phyloP scores from a whole-genome alignment of 1,284 basidiomycete genomes.

The Moniliophthora roreri region DNA sequence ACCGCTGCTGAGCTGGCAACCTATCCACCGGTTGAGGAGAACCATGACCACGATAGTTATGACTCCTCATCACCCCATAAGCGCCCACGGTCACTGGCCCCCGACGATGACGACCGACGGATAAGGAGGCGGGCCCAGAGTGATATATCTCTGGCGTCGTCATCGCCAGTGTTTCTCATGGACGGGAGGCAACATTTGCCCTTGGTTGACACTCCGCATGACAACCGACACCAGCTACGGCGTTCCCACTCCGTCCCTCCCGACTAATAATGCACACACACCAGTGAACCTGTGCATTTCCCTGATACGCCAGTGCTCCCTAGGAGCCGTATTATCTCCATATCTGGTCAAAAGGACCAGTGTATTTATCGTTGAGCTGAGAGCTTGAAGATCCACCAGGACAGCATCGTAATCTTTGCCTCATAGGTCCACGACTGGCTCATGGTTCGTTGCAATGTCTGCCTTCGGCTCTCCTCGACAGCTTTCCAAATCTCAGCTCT shows the following conservation, averaged over 20 bases:
- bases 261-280: not conserved
- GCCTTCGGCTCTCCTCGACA: no score
- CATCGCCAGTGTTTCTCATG: not conserved
- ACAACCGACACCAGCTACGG: not conserved
- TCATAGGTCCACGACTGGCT: no score
- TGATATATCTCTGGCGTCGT: not conserved
- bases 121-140: constrained; percentile 9
- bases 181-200: not conserved
- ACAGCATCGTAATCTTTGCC: not conserved
- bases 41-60: not conserved
- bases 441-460: no score
- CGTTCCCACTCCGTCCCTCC: not conserved
- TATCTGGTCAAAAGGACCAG: not conserved
- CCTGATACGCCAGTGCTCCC: not conserved
- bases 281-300: not conserved
- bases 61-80: constrained; percentile 14
- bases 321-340: not conserved
- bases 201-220: not conserved
- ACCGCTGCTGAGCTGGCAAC: constrained; percentile 15
- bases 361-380: not conserved
- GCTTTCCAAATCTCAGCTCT: no score
- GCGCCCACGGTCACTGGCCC: constrained; percentile 17
- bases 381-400: not conserved
- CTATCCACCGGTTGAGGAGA: constrained; percentile 7
- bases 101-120: constrained; percentile 15